These are phyloP conservation scores for Yamadazyma blattariae DNA, from an alignment of 1,139 yeast species.

Conservation along the genomic window DNA sequence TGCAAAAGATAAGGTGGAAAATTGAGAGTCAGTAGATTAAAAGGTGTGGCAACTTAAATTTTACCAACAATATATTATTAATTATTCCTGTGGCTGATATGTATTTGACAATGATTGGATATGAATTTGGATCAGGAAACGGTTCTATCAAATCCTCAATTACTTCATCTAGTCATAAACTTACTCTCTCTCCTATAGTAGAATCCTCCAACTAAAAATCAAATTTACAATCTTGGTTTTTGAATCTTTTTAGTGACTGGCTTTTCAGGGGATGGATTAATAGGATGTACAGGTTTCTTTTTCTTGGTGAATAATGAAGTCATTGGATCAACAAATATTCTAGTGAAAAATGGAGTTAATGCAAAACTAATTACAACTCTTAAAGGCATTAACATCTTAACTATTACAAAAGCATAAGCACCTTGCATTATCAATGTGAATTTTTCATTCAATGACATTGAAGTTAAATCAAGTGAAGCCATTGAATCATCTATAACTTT, in stretches of 20 bases:
- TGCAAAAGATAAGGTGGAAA: no score
- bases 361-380: conserved; percentile 56
- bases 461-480: conserved; percentile 29
- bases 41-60: no score
- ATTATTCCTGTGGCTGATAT: no score
- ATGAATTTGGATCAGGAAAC: no score
- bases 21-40: no score
- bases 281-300: neutral
- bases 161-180: neutral
- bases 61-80: no score
- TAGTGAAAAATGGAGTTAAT: conserved; percentile 68
- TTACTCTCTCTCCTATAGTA: no score
- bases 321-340: conserved; percentile 55
- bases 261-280: conserved; percentile 7
- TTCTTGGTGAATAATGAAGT: conserved; percentile 27
- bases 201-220: no score
- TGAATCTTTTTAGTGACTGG: conserved; percentile 19
- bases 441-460: conserved; percentile 48
- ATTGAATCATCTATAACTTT: conserved; percentile 52
- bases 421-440: conserved; percentile 69
- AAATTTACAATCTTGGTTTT: conserved; percentile 31
- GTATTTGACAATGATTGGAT: no score
- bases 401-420: conserved; percentile 83
- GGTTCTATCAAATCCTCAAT: neutral
- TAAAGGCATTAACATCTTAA: conserved; percentile 62